Percentiles rank a stretch among this genome's conserved stretches.
phyloP scores from a whole-genome alignment of 805 yeast genomes.

The Candida maris region DNA sequence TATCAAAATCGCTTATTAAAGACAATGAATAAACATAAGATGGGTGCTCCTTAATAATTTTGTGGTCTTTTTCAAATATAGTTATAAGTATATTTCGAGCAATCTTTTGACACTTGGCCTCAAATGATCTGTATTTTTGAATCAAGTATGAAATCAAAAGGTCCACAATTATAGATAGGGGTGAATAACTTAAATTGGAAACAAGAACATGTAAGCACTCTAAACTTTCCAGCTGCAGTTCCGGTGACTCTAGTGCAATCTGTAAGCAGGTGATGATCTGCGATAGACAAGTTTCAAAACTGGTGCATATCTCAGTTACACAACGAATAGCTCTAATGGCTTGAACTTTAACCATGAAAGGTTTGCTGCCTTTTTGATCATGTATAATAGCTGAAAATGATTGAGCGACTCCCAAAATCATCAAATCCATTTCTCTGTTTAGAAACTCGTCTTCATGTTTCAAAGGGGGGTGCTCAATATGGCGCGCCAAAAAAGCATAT shows the following conservation, averaged over 20 bases:
- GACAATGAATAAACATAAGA: slow-evolving; percentile 54
- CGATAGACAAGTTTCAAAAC: slow-evolving; percentile 56
- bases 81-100: slow-evolving; percentile 49
- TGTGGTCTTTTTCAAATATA: slow-evolving; percentile 32
- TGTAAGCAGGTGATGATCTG: slow-evolving; percentile 86
- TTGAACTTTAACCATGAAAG: slow-evolving; percentile 65
- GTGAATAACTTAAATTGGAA: slow-evolving; percentile 49
- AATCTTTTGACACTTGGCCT: slow-evolving; percentile 43
- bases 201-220: slow-evolving; percentile 67
- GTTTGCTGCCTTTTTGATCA: slow-evolving; percentile 65
- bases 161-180: slow-evolving; percentile 65
- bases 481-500: slow-evolving; percentile 20
- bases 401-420: slow-evolving; percentile 72
- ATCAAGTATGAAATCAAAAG: slow-evolving; percentile 68
- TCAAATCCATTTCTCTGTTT: slow-evolving; percentile 46
- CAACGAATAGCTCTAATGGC: slow-evolving; percentile 73
- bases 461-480: slow-evolving; percentile 16
- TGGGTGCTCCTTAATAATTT: slow-evolving; percentile 38
- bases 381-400: slow-evolving; percentile 76
- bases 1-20: slow-evolving; percentile 35
- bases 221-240: slow-evolving; percentile 58
- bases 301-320: slow-evolving; percentile 48
- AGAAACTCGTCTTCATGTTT: slow-evolving; percentile 33
- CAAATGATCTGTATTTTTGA: slow-evolving; percentile 60
- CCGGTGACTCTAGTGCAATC: slow-evolving; percentile 62